phyloP scores from a whole-genome alignment of 495 filamentous ascomycete genomes.

The Xylaria sp. region DNA sequence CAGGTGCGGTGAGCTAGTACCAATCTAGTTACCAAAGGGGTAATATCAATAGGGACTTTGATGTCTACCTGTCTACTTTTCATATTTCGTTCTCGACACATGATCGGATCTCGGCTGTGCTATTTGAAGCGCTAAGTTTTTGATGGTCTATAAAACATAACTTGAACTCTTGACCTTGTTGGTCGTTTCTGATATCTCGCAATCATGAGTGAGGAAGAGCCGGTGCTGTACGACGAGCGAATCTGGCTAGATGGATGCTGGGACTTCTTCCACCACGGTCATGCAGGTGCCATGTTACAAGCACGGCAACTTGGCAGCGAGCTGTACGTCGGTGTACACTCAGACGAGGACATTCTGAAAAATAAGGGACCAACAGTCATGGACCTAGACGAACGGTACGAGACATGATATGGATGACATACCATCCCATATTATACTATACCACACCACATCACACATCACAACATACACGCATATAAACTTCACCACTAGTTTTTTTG shows the following conservation, averaged over 20 bases:
- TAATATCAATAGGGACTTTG: conserved; percentile 6
- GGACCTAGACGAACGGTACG: conserved; percentile 84
- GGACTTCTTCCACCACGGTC: conserved; percentile 98
- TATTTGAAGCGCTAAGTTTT: not conserved
- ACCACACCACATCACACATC: too few relatives aligned
- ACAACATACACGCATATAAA: too few relatives aligned
- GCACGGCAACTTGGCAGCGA: conserved; percentile 85
- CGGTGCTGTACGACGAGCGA: conserved; percentile 65
- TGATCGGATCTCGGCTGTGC: not conserved
- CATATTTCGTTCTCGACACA: not conserved
- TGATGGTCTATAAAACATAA: not conserved
- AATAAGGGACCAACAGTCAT: conserved; percentile 99
- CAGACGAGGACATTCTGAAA: conserved; percentile 89
- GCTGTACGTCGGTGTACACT: conserved; percentile 90
- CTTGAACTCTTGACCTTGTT: not conserved
- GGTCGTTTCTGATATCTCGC: not conserved
- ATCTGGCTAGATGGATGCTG: conserved; percentile 99
- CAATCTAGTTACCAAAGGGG: not conserved
- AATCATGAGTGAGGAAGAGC: conserved; percentile 40
- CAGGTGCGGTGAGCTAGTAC: not conserved
- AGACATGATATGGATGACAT: conserved; percentile 14
- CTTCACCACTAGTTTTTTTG: not conserved
- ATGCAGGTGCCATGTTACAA: conserved; percentile 96
- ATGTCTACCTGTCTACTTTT: not conserved
- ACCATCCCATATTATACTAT: conserved; percentile 22